Evolutionary conservation across 257 asterid species (phyloP), one percentile per base, ranked within the genome.

Genomic region (Solanum sejunctum): DNA sequence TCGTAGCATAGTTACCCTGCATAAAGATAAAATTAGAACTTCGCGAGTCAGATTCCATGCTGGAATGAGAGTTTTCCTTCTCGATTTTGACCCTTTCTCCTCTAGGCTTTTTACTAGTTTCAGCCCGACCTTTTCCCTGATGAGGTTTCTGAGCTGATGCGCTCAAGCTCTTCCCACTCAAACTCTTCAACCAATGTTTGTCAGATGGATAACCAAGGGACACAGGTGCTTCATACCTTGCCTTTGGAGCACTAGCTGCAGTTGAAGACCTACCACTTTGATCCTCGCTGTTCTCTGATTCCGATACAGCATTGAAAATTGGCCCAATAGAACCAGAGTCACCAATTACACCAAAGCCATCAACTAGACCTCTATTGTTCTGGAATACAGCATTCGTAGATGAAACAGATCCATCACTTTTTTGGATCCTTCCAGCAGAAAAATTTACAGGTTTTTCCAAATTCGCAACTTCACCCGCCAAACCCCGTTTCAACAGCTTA

Each of bases 11-110:
- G 86, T 82, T 87, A 80, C 94, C 98, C 98, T 91, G 98, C 96
- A 88, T 70, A 89, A 91, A 94, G 75, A 92, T 87, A 91, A 91
- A 90, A 90, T 91, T 87, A 89, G 89, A 91, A 89, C 95, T 95
- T 87, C 88, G 93, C 84, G 92, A 95, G 94, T 95, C 97, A 91
- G 98, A 94, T 87, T 94, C 99, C 95, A 94, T 69, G 91, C 98
- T 93, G 97, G 98, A 95, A 90, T 91, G 97, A 89, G 97, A 93
- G 93, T 89, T 92, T 88, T 92, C 95, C 90, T 91, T 92, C 95
- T 94, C 95, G 90, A 91, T 90, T 91, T 94, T 94, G 94, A 92
- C 93, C 92, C 86, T 32, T 60, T 86, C 92, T 61, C 94, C 94
- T 89, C 91, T 91, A 86, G 89, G 89, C 87, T 92, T 95, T 89